Conservation (phyloP, 139 green algal species). For the Picochlorum sp. region DNA sequence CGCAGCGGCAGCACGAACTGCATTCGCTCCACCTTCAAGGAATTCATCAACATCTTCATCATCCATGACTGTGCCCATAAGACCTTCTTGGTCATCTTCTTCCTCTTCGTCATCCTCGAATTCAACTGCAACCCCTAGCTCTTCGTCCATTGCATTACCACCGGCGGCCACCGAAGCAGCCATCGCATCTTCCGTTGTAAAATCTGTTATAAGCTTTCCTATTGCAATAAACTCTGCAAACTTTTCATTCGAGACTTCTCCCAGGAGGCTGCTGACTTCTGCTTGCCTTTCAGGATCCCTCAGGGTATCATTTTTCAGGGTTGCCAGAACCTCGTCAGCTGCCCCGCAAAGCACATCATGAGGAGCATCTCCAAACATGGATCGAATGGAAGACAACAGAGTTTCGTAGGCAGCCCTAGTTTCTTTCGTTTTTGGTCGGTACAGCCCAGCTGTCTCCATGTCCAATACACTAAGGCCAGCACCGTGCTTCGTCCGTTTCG, state of each 20-base stretch:
- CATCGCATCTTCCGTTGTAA: conserved; percentile 31
- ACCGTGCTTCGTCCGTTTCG: not conserved
- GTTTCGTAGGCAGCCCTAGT: conserved; percentile 89
- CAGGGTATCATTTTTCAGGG: conserved; percentile 75
- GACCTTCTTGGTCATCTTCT: conserved; percentile 42
- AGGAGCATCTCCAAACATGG: conserved; percentile 82
- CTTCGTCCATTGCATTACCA: conserved; percentile 62
- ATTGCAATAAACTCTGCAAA: conserved; percentile 82
- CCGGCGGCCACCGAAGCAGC: not conserved
- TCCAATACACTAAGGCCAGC: conserved; percentile 57
- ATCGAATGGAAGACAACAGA: conserved; percentile 70
- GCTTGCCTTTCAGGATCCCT: conserved; percentile 64
- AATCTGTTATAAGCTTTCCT: conserved; percentile 90
- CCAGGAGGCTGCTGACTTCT: conserved; percentile 63
- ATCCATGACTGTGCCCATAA: conserved; percentile 37
- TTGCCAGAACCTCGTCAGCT: conserved; percentile 89
- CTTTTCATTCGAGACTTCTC: conserved; percentile 48
- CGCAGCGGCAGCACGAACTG: conserved; percentile 21
- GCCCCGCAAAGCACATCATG: conserved; percentile 86
- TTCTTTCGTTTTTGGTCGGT: conserved; percentile 68
- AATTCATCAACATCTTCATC: conserved; percentile 22
- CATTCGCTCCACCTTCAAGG: not conserved
- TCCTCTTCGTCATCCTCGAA: conserved; percentile 81
- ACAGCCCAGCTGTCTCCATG: conserved; percentile 58
- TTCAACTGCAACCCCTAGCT: conserved; percentile 89